phyloP scores from a whole-genome alignment of 805 yeast genomes.

The Wickerhamomyces ciferrii region DNA sequence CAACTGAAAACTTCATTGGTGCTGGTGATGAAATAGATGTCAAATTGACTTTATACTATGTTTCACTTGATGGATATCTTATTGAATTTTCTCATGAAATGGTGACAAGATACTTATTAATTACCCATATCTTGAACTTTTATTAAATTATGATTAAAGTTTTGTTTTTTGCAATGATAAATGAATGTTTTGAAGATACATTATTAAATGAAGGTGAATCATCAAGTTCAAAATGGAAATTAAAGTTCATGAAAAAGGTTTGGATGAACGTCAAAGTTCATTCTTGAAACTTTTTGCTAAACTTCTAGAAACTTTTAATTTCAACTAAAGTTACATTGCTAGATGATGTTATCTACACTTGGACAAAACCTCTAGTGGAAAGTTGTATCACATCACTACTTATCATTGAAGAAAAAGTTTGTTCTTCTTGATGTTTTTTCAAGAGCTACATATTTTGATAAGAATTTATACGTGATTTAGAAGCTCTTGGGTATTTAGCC shows the following conservation, averaged over 20 bases:
- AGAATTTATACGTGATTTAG: too few species aligned
- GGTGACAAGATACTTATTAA: constrained; percentile 32
- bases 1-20: constrained; percentile 51
- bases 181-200: constrained; percentile 82
- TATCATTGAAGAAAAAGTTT: too few species aligned
- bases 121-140: constrained; percentile 63
- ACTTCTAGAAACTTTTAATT: constrained; percentile 47
- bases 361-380: too few species aligned
- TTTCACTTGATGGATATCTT: constrained; percentile 54
- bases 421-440: too few species aligned
- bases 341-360: constrained; percentile 55
- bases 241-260: constrained; percentile 9
- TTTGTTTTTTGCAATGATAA: constrained; percentile 60
- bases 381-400: too few species aligned
- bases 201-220: constrained; percentile 58
- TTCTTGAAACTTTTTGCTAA: constrained; percentile 50
- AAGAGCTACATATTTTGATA: too few species aligned
- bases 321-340: constrained; percentile 43
- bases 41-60: constrained; percentile 46
- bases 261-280: constrained; percentile 25
- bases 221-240: constrained; percentile 16
- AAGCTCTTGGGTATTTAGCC: too few species aligned
- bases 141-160: constrained; percentile 53
- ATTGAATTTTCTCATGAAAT: constrained; percentile 39
- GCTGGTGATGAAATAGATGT: constrained; percentile 30